A percentile compares a stretch with the other conserved stretches of the same genome.
These are phyloP conservation scores for Epichloe gansuensis DNA, from an alignment of 2,329 filamentous ascomycete genomes.

Conservation along the genomic window DNA sequence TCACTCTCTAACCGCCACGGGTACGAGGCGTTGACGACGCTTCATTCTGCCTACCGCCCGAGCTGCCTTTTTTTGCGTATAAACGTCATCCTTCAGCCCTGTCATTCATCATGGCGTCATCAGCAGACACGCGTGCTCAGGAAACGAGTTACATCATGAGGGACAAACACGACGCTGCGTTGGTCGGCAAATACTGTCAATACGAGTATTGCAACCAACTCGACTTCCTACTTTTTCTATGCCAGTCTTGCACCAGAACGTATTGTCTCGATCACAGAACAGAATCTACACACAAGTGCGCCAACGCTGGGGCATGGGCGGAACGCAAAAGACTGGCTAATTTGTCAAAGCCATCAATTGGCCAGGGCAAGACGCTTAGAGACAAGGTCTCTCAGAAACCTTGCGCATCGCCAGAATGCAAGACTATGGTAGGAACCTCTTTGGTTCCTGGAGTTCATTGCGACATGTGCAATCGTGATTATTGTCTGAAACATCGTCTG, in stretches of 20 bases:
- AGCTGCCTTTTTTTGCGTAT: background rate
- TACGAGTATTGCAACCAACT: conserved; percentile 85
- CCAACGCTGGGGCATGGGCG: conserved; percentile 49
- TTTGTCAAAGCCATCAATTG: conserved; percentile 39
- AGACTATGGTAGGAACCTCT: conserved; percentile 56
- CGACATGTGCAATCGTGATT: conserved; percentile 54
- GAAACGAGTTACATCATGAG: conserved; percentile 60
- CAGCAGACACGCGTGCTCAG: conserved; percentile 27
- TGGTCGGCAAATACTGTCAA: conserved; percentile 85
- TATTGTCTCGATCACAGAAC: conserved; percentile 92
- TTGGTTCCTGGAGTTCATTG: conserved; percentile 60
- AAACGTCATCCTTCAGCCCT: background rate
- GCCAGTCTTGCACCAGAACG: conserved; percentile 72
- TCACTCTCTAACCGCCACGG: background rate
- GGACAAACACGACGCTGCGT: conserved; percentile 58
- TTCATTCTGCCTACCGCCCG: conserved; percentile 3
- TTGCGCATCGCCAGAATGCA: conserved; percentile 54
- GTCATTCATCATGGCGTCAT: conserved; percentile 37
- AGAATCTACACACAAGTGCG: conserved; percentile 65
- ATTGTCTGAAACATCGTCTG: conserved; percentile 67
- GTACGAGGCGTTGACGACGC: conserved; percentile 2
- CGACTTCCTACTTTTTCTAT: conserved; percentile 90
- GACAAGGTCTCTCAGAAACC: conserved; percentile 49
- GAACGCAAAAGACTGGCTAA: conserved; percentile 41
- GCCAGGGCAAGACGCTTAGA: conserved; percentile 39